Evolutionary conservation across 163 green algal species (phyloP).

Genomic region (Chlamydomonas reinhardtii): DNA sequence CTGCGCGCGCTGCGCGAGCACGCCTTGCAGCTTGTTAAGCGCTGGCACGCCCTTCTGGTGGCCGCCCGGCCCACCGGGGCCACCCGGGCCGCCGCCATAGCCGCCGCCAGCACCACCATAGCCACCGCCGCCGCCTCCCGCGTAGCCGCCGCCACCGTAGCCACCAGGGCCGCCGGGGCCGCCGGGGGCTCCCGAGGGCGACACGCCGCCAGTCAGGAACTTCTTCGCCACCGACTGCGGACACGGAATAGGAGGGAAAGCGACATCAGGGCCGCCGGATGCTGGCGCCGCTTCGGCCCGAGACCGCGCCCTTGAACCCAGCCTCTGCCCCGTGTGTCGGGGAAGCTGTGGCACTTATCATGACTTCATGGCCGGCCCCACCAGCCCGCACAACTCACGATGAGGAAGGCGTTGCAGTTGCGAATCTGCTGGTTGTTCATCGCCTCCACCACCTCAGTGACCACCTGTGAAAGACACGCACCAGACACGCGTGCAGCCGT

Average conservation of each 20-base stretch:
- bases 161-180: neutral
- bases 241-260: no score
- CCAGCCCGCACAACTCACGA: constrained; percentile 15
- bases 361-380: no score
- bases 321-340: no score
- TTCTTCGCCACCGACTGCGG: constrained; percentile 40
- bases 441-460: constrained; percentile 42
- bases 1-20: constrained; percentile 37
- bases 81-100: neutral
- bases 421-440: constrained; percentile 42
- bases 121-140: neutral
- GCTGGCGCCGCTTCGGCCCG: no score
- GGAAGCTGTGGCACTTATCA: no score
- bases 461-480: neutral
- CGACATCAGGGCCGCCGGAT: no score
- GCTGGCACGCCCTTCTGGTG: constrained; percentile 43
- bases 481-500: neutral
- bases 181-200: no score
- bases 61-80: neutral
- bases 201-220: constrained; percentile 4
- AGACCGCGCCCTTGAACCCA: no score
- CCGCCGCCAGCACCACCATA: neutral
- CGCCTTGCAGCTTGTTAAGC: constrained; percentile 33
- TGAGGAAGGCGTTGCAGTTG: constrained; percentile 52
- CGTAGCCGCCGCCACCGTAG: neutral